phyloP scores from a whole-genome alignment of 306 rosid species.

The Rubus parviflorus region DNA sequence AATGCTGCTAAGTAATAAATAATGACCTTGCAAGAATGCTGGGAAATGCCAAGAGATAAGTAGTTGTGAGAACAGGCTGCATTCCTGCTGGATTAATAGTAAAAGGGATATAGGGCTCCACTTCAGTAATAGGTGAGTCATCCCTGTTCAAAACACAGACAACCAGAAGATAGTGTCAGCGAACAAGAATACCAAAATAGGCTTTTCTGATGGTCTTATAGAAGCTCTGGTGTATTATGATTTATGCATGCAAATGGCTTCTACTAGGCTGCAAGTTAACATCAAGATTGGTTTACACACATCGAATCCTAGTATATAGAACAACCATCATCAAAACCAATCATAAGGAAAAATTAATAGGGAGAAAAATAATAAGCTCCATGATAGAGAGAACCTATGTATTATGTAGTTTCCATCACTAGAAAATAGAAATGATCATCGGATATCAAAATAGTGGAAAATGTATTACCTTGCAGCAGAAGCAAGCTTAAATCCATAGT shows the following conservation, averaged over 20 bases:
- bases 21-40: conserved; percentile 75
- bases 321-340: neutral
- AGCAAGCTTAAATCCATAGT: conserved; percentile 97
- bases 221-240: conserved; percentile 20
- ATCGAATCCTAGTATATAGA: neutral
- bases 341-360: neutral
- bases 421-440: conserved; percentile 1
- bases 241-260: conserved; percentile 8
- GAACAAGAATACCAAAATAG: conserved; percentile 13
- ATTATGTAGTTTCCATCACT: neutral
- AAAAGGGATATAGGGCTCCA: conserved; percentile 97
- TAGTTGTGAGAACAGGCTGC: conserved; percentile 97
- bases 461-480: conserved; percentile 84
- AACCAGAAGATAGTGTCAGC: conserved; percentile 34
- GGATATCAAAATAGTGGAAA: conserved; percentile 16
- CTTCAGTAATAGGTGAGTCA: conserved; percentile 93
- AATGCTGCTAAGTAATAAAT: neutral
- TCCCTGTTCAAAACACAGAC: conserved; percentile 59
- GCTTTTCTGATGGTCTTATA: neutral
- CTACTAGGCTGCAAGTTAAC: conserved; percentile 17
- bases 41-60: conserved; percentile 95
- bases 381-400: neutral
- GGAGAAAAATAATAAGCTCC: neutral
- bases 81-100: conserved; percentile 95
- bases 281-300: neutral